Evolutionary conservation across 2,329 filamentous ascomycete species (phyloP), one percentile per base, ranked within the genome.

Genomic region (Pleurostoma richardsiae): DNA sequence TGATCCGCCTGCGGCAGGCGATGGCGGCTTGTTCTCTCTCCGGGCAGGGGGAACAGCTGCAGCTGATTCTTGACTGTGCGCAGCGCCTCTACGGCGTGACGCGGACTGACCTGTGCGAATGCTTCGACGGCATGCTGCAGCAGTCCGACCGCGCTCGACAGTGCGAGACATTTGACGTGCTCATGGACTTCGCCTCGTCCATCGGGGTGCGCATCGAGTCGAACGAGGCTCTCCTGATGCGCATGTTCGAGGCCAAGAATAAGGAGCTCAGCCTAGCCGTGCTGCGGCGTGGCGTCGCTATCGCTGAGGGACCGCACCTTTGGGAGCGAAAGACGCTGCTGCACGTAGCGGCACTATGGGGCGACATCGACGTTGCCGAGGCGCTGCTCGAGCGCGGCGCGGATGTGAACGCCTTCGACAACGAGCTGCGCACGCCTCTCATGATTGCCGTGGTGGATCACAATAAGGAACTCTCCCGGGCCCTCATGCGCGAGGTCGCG

Each of bases 391-490:
- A 57, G 41, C 49, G 54, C 3, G 55, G 46, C 6, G 55, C 55
- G 38, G 54, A 54, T 8, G 52, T 56, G 11, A 39, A 57, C 43
- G 54, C 53, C 4, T 57, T 57, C 19, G 54, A 57, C 46, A n/a
- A 46, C 28, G 51, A 52, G 31, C 47, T 57, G 6, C 43, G 49
- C 4, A 56, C 55, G 7, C 55, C 55, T 4, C 41, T 57, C 10
- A 49, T 48, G 2, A 50, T 57, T 26, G 52, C 51, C n/a, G 49
- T 53, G 5, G 30, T 39, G n/a, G 44, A 57, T 10, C 47, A 54
- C 46, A 40, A 45, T 26, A 19, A 36, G 4, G 29, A n/a, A 30
- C 44, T 55, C 11, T 48, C 52, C 2, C 41, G 43, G 2, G 41
- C 42, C 2, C 49, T 57, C 8, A 55, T 56, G 52, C 49, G 47